A percentile compares a stretch with the other conserved stretches of the same genome.
These are phyloP conservation scores for Alnus glutinosa DNA, from an alignment of 306 rosid genomes.

Conservation along the genomic window DNA sequence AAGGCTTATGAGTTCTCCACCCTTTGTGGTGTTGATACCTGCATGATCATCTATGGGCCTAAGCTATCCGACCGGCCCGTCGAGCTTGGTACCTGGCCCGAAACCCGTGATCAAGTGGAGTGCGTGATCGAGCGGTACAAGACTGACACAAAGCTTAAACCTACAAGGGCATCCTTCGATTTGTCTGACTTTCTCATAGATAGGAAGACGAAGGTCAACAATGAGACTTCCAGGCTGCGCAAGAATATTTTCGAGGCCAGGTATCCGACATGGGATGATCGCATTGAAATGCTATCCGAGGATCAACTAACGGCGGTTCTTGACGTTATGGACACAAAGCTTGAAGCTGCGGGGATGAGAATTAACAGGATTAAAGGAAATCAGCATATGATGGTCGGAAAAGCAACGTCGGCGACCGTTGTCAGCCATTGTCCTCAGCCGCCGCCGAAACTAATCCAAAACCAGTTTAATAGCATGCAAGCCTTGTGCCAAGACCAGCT, in stretches of 20 bases:
- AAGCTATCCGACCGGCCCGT: too few relatives aligned
- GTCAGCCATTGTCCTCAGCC: not conserved
- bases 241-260: slow-evolving; percentile 3
- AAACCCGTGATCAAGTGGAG: not conserved
- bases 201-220: slow-evolving; percentile 15
- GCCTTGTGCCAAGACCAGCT: not conserved
- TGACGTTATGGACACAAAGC: slow-evolving; percentile 10
- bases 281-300: not conserved
- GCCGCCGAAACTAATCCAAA: not conserved
- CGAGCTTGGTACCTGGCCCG: slow-evolving; percentile 19
- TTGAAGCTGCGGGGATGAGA: slow-evolving; percentile 6
- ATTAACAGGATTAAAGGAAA: slow-evolving; percentile 15
- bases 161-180: not conserved
- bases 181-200: slow-evolving; percentile 2
- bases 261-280: slow-evolving; percentile 33
- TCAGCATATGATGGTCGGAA: not conserved
- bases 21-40: slow-evolving; percentile 10
- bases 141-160: not conserved
- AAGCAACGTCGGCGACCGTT: not conserved
- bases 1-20: slow-evolving; percentile 20
- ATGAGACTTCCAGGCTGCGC: not conserved
- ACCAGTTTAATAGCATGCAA: slow-evolving; percentile 7
- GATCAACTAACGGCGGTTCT: slow-evolving; percentile 2
- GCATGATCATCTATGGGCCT: slow-evolving; percentile 14
- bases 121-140: not conserved